These are phyloP conservation scores for Camelina laxa DNA, from an alignment of 345 rosid species.

Conservation along the genomic window DNA sequence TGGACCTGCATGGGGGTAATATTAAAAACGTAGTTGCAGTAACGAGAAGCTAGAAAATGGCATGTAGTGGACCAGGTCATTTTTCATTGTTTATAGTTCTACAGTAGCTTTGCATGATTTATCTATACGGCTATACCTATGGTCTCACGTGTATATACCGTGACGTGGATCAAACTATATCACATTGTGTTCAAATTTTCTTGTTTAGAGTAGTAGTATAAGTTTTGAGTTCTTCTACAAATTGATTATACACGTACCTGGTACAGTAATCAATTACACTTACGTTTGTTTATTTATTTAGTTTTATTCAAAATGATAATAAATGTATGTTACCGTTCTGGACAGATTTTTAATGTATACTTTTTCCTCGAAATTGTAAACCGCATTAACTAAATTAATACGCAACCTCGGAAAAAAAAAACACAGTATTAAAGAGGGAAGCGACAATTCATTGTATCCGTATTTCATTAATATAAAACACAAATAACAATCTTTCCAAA, in stretches of 20 bases:
- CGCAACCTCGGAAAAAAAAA: conserved; percentile 27
- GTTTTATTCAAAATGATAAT: conserved; percentile 21
- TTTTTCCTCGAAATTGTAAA: conserved; percentile 25
- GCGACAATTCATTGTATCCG: conserved; percentile 19
- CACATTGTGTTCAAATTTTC: neutral
- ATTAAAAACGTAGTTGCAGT: conserved; percentile 19
- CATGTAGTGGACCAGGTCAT: conserved; percentile 22
- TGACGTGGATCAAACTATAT: neutral
- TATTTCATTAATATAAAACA: neutral
- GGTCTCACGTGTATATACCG: conserved; percentile 25
- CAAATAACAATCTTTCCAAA: too few species aligned
- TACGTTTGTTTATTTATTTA: neutral
- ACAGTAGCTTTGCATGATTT: conserved; percentile 31
- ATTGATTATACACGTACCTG: conserved; percentile 17
- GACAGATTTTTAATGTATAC: conserved; percentile 32
- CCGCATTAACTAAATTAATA: conserved; percentile 24
- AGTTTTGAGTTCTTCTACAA: neutral
- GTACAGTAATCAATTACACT: conserved; percentile 11
- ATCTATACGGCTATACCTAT: neutral
- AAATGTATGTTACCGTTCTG: conserved; percentile 43
- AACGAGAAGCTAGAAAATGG: conserved; percentile 28
- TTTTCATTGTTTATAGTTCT: neutral
- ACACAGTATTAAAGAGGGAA: conserved; percentile 20
- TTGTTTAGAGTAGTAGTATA: neutral
- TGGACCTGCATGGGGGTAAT: conserved; percentile 34